Evolutionary conservation across 805 yeast genomes (phyloP).

Genomic region (Ogataea corticis): DNA sequence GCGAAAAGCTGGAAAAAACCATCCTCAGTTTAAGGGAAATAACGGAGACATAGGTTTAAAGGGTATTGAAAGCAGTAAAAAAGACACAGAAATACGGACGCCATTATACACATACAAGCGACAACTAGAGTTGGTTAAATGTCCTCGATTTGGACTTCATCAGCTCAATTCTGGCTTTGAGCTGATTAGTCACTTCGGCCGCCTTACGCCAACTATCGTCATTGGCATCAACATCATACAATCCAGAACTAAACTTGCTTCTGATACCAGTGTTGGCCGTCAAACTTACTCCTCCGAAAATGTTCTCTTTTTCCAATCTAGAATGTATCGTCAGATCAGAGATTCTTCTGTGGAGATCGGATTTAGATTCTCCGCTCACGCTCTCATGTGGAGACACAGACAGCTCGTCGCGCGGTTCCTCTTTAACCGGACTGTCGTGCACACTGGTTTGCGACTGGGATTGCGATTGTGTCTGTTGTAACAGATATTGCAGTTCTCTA

Average conservation of each 20-base stretch:
- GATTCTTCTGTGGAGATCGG: constrained; percentile 34
- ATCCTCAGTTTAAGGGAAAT: not conserved
- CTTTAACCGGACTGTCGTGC: constrained; percentile 12
- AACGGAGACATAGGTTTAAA: not conserved
- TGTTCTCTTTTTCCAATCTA: constrained; percentile 26
- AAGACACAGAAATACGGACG: not conserved
- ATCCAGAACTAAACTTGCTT: constrained; percentile 23
- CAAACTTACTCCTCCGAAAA: constrained; percentile 17
- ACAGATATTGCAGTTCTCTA: constrained; percentile 24
- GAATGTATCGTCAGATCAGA: constrained; percentile 35
- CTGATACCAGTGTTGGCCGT: constrained; percentile 14
- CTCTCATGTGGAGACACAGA: constrained; percentile 7
- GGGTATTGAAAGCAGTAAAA: not conserved
- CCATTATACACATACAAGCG: not conserved
- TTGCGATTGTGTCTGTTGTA: constrained; percentile 17
- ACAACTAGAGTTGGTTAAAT: constrained; percentile 23
- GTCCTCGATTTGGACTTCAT: constrained; percentile 66
- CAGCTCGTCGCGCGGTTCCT: constrained; percentile 12
- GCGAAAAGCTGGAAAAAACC: not conserved
- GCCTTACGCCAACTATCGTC: constrained; percentile 87
- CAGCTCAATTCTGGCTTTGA: constrained; percentile 83
- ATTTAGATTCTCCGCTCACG: constrained; percentile 8
- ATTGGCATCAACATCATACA: constrained; percentile 41
- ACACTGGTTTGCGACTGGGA: constrained; percentile 1
- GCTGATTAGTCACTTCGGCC: constrained; percentile 82